These are phyloP conservation scores for Alternaria burnsii DNA, from an alignment of 2,329 filamentous ascomycete genomes.

Conservation along the genomic window DNA sequence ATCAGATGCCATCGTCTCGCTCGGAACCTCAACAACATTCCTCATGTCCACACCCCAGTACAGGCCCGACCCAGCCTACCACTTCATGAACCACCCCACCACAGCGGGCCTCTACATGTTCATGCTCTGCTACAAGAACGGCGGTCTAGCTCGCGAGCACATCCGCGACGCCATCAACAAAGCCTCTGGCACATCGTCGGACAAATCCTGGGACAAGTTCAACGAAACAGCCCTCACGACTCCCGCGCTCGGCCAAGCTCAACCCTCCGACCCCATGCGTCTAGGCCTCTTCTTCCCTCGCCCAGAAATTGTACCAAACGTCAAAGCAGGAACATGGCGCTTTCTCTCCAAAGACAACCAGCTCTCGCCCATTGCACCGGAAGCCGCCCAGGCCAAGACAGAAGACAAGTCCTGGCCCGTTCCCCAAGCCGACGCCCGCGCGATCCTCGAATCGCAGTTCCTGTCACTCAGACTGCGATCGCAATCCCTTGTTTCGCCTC, in stretches of 20 bases:
- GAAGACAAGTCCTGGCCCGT: constrained; percentile 57
- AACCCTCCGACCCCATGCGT: constrained; percentile 69
- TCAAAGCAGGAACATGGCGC: constrained; percentile 85
- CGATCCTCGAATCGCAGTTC: constrained; percentile 94
- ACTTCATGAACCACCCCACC: constrained; percentile 98
- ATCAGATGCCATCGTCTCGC: constrained; percentile 90
- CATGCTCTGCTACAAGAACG: constrained; percentile 99
- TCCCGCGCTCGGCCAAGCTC: constrained; percentile 70
- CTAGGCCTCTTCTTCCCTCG: constrained; percentile 94
- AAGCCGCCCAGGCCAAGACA: constrained; percentile 58
- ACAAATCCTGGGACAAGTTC: constrained; percentile 79
- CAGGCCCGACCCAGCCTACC: constrained; percentile 87
- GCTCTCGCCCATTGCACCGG: constrained; percentile 48
- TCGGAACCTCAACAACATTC: constrained; percentile 96
- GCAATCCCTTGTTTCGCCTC: constrained; percentile 71
- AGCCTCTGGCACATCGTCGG: constrained; percentile 46
- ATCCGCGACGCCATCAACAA: constrained; percentile 81
- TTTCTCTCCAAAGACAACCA: constrained; percentile 68
- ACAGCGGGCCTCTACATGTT: constrained; percentile 96
- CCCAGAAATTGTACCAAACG: constrained; percentile 94
- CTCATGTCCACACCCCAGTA: constrained; percentile 96
- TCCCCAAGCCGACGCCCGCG: constrained; percentile 75
- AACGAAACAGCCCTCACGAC: constrained; percentile 75
- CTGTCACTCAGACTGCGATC: constrained; percentile 89
- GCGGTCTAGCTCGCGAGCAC: constrained; percentile 88